Evolutionary conservation across 176 grass and related monocot genomes (phyloP), one percentile per base, ranked within the genome.

Genomic region (Triticum urartu): DNA sequence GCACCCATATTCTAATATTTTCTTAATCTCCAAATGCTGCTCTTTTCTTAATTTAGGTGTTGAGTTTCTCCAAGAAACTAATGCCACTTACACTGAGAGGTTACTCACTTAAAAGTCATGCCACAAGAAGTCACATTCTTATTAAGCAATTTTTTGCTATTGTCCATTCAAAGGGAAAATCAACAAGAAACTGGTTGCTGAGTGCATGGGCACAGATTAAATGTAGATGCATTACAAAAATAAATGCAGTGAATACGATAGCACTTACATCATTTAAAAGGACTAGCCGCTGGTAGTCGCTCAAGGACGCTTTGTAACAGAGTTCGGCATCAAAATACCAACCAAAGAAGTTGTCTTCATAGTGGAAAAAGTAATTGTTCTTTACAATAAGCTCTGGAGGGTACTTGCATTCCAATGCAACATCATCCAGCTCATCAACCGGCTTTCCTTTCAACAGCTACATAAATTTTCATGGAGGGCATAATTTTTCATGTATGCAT

Each of bases 241-340:
- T 17, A 30, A 18, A 67, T 17, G 26, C 14, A 66, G 26, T 2
- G 24, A 28, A 24, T 4, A 42, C 5, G 0, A 5, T 6, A 47
- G 3, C 22, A 50, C 42, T 75, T 48, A 75, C 72, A 50, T 17
- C 14, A 50, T 75, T 75, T 0, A 15, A 28, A 48, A 48, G 14
- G 72, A 75, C 42, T 18, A 75, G 42, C 42, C 72, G 72, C 72
- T 75, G 72, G 72, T 75, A 75, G 72, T 75, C 72, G 24, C 21
- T 50, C 72, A 75, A 75, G 42, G 42, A 45, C 24, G 22, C 40
- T 48, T 28, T 3, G 26, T 15, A 1, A 50, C 72, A 75, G 72
- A 75, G 72, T 7, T 75, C 7, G 22, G 42, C 0, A 17, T 75
- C 72, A 3, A 75, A 75, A 75, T 28, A 48, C 72, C 42, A 75